Evolutionary conservation across 73 alveolate species (phyloP), one percentile per base, ranked within the genome.

Genomic region (Paramecium tetraurelia): DNA sequence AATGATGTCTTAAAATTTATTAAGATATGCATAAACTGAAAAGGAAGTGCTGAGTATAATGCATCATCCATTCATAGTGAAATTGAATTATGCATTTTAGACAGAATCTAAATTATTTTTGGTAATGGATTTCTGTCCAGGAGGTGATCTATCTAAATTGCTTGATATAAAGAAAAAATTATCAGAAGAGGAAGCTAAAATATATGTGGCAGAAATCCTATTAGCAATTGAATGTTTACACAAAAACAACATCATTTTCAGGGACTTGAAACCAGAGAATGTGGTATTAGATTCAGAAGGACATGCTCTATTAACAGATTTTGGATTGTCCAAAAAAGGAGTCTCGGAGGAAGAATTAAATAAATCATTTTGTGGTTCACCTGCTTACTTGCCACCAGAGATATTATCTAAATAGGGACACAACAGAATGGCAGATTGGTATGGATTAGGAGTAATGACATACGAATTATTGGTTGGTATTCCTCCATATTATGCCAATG

Each of bases 31-130:
- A n/a, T 77, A 95, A 43, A 94, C 98, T 11, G 98, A 97, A 89
- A 95, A 98, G 69, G 96, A 96, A 71, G 98, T 96, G 7, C 75
- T 96, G 69, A 85, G 95, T 31, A 72, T 69, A 18, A 92, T 95
- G 50, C 69, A 93, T 59, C 99, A 98, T 94, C 99, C 99, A 31
- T 98, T 98, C 86, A 96, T 98, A 58, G 99, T 98, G 0, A 96
- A 96, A 85, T 93, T 98, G 29, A 96, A 98, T 95, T 92, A 94
- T 77, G 98, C 99, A 35, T 96, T 97, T 89, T 96, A 97, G 59
- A 97, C 99, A 2, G 84, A 92, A 16, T 95, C 94, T 58, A 96
- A 97, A 84, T 95, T 97, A 38, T 97, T 95, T 95, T 95, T 97
- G 83, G 93, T 97, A 59, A 94, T 97, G 85, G 99, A 97, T 87